A percentile compares a stretch with the other conserved stretches of the same genome.
These are phyloP conservation scores for Aspergillus leporis DNA, from an alignment of 495 filamentous ascomycete species.

Conservation along the genomic window DNA sequence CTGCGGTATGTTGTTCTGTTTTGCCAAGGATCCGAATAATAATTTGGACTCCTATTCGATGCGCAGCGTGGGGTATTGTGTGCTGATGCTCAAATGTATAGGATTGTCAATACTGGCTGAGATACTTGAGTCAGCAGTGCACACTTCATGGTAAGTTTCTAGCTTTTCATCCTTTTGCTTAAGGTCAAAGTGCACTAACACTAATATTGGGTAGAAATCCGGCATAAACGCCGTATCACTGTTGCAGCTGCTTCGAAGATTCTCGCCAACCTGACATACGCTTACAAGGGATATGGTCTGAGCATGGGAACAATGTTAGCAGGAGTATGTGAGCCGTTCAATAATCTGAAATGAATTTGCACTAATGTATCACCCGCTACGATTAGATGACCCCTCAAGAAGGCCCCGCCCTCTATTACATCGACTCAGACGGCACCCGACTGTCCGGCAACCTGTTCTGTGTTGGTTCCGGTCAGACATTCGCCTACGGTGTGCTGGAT, in stretches of 20 bases:
- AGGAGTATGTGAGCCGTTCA: slow-evolving; percentile 58
- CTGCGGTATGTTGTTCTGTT: slow-evolving; percentile 63
- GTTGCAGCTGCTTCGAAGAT: slow-evolving; percentile 98
- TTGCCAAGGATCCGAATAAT: background rate
- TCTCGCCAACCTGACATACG: slow-evolving; percentile 95
- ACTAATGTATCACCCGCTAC: background rate
- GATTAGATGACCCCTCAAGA: slow-evolving; percentile 75
- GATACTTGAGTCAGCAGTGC: slow-evolving; percentile 98
- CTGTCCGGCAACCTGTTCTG: slow-evolving; percentile 95
- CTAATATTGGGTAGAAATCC: slow-evolving; percentile 61
- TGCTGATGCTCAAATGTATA: slow-evolving; percentile 29
- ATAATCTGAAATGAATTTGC: background rate
- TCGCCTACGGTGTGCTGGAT: slow-evolving; percentile 96
- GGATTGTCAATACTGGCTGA: slow-evolving; percentile 99
- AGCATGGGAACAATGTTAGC: slow-evolving; percentile 99
- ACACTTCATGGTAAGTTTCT: slow-evolving; percentile 74
- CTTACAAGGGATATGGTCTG: slow-evolving; percentile 96
- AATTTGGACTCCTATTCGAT: background rate
- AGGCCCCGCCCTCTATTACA: slow-evolving; percentile 97
- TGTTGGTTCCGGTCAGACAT: slow-evolving; percentile 96
- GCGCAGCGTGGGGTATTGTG: slow-evolving; percentile 15
- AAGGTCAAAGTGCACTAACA: background rate
- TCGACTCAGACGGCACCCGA: slow-evolving; percentile 95
- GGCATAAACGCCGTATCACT: slow-evolving; percentile 97
- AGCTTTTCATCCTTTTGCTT: background rate